phyloP scores from a whole-genome alignment of 345 rosid species.

The Rhodamnia argentea region DNA sequence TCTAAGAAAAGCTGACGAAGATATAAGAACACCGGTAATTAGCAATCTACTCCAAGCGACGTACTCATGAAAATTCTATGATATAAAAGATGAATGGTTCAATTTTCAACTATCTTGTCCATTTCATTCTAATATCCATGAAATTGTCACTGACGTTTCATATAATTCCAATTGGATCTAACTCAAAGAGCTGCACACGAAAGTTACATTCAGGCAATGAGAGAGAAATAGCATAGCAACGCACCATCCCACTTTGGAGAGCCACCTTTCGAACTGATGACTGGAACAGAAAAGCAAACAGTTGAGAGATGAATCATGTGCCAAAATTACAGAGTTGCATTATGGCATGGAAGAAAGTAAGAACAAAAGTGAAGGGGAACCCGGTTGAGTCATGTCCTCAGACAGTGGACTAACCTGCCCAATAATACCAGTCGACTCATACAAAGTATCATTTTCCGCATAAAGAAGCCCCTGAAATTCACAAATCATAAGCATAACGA shows the following conservation, averaged over 20 bases:
- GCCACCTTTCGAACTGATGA: constrained; percentile 76
- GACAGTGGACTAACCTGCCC: constrained; percentile 22
- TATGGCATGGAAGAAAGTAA: not conserved
- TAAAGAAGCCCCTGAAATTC: constrained; percentile 73
- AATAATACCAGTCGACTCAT: constrained; percentile 81
- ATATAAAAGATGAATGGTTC: not conserved
- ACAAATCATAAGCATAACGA: not conserved
- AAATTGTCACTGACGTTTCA: not conserved
- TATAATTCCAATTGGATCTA: not conserved
- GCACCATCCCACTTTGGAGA: constrained; percentile 76
- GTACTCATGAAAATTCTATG: not conserved
- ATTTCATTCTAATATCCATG: not conserved
- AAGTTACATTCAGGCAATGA: not conserved
- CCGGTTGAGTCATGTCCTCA: not conserved
- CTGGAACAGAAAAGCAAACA: constrained; percentile 17
- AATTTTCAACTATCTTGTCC: not conserved
- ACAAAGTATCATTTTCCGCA: constrained; percentile 53
- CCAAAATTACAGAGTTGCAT: not conserved
- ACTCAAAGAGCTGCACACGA: not conserved
- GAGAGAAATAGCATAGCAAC: not conserved
- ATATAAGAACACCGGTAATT: not conserved
- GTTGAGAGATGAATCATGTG: not conserved
- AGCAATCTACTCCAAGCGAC: not conserved
- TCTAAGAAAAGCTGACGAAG: not conserved
- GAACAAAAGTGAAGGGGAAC: not conserved